Evolutionary conservation across 2,329 filamentous ascomycete species (phyloP), one percentile per base, ranked within the genome.

Genomic region (Microsporum canis): DNA sequence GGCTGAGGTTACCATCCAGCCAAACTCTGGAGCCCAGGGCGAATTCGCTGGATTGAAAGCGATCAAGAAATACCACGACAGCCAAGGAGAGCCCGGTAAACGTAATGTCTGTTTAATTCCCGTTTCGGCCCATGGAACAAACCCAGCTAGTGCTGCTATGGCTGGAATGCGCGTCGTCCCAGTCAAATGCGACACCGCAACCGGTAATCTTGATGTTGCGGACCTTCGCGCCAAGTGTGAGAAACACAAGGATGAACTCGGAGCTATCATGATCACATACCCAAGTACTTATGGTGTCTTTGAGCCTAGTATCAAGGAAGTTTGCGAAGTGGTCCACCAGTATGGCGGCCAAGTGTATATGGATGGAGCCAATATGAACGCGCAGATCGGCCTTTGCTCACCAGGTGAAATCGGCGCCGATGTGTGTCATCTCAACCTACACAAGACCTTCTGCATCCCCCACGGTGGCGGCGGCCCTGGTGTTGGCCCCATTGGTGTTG

Each of bases 361-460:
- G 92, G 92, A 97, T 72, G 92, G 92, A 56, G 92, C 92, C 66
- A 97, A 97, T 78, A 94, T 96, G 90, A 97, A 96, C 71, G 92
- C 92, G 17, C 92, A 97, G 75, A 96, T 97, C 65, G 92, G 92
- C 10, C 82, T 97, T 8, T 96, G 90, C 78, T 95, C 90, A 0
- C 92, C 92, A 1, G 92, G 92, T 43, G 91, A 95, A 73, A 95
- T 97, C 66, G 92, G 92, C 23, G 92, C 92, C 34, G 92, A 97
- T 72, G 91, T 96, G 43, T 97, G 92, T 82, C 92, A 96, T 78
- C 80, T 97, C 63, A 97, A 97, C 76, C 82, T 97, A 47, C 92
- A 97, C 84, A 97, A 97, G 83, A 97, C 92, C 2, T 97, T 97
- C 80, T 97, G 92, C 73, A 97, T 97, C 69, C 92, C 92, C 55